A percentile compares a stretch with the other conserved stretches of the same genome.
Conservation (phyloP, 2,329 filamentous ascomycete genomes). For the Alternaria panax region DNA sequence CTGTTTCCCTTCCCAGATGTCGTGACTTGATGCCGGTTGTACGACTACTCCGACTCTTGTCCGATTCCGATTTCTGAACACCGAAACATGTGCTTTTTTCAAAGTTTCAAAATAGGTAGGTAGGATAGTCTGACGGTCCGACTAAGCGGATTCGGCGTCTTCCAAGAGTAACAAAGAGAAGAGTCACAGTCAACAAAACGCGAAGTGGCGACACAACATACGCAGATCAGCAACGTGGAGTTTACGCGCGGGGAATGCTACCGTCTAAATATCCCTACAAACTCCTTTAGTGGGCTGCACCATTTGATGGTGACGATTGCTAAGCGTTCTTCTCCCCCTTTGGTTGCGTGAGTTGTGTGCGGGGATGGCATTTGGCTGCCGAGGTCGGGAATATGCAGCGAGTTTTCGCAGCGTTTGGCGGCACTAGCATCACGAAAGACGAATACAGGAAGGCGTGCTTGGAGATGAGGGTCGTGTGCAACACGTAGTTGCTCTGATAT, state of each 20-base stretch:
- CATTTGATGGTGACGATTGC: slow-evolving; percentile 30
- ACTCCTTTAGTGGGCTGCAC: slow-evolving; percentile 4
- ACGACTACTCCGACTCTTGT: not conserved
- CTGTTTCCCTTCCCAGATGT: not conserved
- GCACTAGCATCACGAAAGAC: slow-evolving; percentile 1
- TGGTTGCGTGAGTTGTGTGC: slow-evolving; percentile 16
- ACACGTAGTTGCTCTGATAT: not conserved
- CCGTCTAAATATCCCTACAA: slow-evolving; percentile 7
- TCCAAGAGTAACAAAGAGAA: too few relatives aligned
- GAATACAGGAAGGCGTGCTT: not conserved
- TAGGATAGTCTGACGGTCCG: not conserved
- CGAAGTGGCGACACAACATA: not conserved
- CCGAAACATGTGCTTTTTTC: not conserved
- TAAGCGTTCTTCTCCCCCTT: slow-evolving; percentile 27
- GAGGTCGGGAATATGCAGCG: slow-evolving; percentile 33
- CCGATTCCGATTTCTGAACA: not conserved
- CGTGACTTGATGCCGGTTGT: not conserved
- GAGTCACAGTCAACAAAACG: not conserved
- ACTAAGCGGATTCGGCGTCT: not conserved
- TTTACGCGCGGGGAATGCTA: not conserved
- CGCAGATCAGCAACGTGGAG: not conserved
- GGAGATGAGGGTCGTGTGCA: not conserved
- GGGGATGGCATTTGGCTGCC: slow-evolving; percentile 31
- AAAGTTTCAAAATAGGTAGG: not conserved
- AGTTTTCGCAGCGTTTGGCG: not conserved